A percentile compares a stretch with the other conserved stretches of the same genome.
These are phyloP conservation scores for Blastobotrys illinoisensis DNA, from an alignment of 1,139 yeast genomes.

Conservation along the genomic window DNA sequence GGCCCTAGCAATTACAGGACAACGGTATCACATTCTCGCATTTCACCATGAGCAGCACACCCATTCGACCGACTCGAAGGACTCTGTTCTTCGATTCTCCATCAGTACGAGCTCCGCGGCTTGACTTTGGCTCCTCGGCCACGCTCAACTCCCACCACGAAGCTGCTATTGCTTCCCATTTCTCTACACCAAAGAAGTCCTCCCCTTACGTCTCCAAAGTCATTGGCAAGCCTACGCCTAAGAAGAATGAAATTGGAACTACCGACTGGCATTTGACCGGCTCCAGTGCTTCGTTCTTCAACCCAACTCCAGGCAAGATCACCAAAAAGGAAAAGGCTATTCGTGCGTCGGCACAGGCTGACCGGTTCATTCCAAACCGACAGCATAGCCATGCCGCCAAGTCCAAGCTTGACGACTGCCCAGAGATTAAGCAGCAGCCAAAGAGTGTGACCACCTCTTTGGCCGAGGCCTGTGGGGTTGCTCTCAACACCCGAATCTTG, in stretches of 20 bases:
- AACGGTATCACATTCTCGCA: slow-evolving; percentile 6
- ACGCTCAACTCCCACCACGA: slow-evolving; percentile 12
- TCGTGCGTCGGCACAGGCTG: slow-evolving; percentile 31
- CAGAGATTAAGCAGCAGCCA: slow-evolving; percentile 1
- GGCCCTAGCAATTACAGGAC: slow-evolving; percentile 6
- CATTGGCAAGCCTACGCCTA: slow-evolving; percentile 36
- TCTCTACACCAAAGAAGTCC: slow-evolving; percentile 12
- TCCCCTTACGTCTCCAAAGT: slow-evolving; percentile 20
- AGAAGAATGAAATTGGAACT: slow-evolving; percentile 41
- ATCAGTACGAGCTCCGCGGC: slow-evolving; percentile 16
- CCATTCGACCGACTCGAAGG: slow-evolving; percentile 22
- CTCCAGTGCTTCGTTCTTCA: slow-evolving; percentile 10
- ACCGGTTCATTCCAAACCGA: slow-evolving; percentile 48
- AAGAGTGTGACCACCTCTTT: slow-evolving; percentile 51
- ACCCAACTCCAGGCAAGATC: slow-evolving; percentile 20
- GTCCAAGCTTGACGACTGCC: slow-evolving; percentile 34
- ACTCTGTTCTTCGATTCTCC: slow-evolving; percentile 24
- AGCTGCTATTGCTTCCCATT: slow-evolving; percentile 8
- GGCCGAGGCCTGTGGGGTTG: slow-evolving; percentile 91
- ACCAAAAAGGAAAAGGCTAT: slow-evolving; percentile 25
- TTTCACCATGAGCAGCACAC: slow-evolving; percentile 24
- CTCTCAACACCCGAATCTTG: slow-evolving; percentile 74
- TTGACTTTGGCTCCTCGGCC: slow-evolving; percentile 16
- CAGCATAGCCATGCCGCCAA: slow-evolving; percentile 39
- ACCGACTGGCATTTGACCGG: slow-evolving; percentile 29